Conservation (phyloP, 768 basidiomycete genomes). For the Podaxis rugospora region DNA sequence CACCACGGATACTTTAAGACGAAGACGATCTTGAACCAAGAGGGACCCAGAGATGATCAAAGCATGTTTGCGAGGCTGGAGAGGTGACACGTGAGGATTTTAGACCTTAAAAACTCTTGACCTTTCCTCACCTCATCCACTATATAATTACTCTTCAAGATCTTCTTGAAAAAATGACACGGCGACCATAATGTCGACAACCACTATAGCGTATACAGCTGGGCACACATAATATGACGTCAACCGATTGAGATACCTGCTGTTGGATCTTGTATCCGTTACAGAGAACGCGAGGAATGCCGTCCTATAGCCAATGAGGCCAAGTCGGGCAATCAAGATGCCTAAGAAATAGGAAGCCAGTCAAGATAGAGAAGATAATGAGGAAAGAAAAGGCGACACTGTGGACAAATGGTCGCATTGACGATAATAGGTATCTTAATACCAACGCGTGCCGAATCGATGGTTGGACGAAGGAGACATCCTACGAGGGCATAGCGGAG, state of each 20-base stretch:
- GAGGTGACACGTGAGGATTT: not conserved
- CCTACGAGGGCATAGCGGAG: not conserved
- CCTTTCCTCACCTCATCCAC: not conserved
- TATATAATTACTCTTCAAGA: not conserved
- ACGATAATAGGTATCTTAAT: constrained; percentile 5
- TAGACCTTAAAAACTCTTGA: not conserved
- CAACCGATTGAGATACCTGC: not conserved
- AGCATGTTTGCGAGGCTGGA: not conserved
- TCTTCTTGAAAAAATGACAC: not conserved
- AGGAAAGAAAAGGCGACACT: constrained; percentile 2
- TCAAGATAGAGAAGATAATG: not conserved
- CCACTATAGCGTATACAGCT: not conserved
- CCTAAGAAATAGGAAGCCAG: not conserved
- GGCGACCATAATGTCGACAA: not conserved
- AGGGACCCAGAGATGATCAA: not conserved
- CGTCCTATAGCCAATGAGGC: not conserved
- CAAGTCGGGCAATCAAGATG: not conserved
- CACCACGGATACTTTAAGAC: too few species aligned
- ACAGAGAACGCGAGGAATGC: not conserved
- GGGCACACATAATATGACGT: not conserved
- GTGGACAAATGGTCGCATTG: not conserved
- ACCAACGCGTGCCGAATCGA: not conserved
- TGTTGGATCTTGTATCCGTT: not conserved
- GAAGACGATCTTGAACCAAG: not conserved
- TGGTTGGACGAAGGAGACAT: not conserved